These are phyloP conservation scores for Trapa bicornis DNA, from an alignment of 345 rosid genomes.

Conservation along the genomic window DNA sequence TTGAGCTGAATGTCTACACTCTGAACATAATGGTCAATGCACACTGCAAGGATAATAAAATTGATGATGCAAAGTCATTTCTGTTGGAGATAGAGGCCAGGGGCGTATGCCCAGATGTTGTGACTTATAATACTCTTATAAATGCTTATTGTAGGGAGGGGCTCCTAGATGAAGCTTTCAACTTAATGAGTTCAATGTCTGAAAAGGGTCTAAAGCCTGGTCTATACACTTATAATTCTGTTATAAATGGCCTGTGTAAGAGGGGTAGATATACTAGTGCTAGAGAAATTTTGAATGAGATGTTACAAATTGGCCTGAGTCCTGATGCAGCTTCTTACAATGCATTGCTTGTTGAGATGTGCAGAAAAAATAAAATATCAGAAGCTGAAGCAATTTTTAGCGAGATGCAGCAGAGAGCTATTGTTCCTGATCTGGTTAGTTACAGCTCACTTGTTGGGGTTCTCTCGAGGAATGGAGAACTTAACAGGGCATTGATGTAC, in stretches of 20 bases:
- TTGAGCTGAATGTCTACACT: conserved; percentile 30
- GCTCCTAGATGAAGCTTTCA: conserved; percentile 45
- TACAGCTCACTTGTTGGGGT: conserved; percentile 32
- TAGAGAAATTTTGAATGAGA: conserved; percentile 45
- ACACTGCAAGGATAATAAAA: conserved; percentile 56
- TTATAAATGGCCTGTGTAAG: conserved; percentile 58
- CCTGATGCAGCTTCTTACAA: conserved; percentile 64
- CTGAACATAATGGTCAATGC: conserved; percentile 88
- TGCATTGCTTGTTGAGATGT: conserved; percentile 51
- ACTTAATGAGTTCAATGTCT: conserved; percentile 43
- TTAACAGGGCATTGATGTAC: conserved; percentile 36
- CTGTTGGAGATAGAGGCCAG: conserved; percentile 39
- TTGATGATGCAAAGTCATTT: conserved; percentile 31
- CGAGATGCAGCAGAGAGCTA: conserved; percentile 34
- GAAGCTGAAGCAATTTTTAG: conserved; percentile 43
- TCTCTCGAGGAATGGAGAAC: conserved; percentile 16
- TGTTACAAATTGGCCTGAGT: conserved; percentile 38
- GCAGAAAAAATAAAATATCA: conserved; percentile 35
- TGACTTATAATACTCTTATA: conserved; percentile 62
- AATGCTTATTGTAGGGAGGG: conserved; percentile 57
- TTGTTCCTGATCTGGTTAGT: conserved; percentile 62
- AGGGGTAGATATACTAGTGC: conserved; percentile 39
- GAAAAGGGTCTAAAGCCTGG: conserved; percentile 53
- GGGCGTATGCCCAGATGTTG: conserved; percentile 47
- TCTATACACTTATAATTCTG: conserved; percentile 48